Conservation (phyloP, 2,329 filamentous ascomycete genomes). For the Botrytis sinoallii region DNA sequence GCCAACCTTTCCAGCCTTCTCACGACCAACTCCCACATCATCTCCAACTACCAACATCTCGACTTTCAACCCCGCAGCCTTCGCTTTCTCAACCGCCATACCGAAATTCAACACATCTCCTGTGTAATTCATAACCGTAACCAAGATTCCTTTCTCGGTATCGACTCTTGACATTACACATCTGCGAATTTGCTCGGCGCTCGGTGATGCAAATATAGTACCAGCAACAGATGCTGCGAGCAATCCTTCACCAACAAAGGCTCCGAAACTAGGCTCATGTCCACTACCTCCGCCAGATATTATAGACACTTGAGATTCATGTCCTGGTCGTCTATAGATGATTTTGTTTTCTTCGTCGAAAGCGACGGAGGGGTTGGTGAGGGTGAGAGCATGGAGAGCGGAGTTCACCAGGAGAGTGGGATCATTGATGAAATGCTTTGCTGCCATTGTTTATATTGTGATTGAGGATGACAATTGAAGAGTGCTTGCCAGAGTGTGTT, state of each 20-base stretch:
- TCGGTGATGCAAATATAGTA: constrained; percentile 81
- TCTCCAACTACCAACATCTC: constrained; percentile 93
- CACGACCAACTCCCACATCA: constrained; percentile 83
- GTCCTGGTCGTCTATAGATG: constrained; percentile 65
- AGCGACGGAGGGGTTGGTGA: constrained; percentile 80
- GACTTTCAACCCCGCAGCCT: constrained; percentile 70
- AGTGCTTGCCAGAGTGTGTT: neutral
- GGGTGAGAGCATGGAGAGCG: constrained; percentile 72
- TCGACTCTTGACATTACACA: constrained; percentile 73
- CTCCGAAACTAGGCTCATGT: constrained; percentile 84
- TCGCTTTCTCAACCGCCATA: constrained; percentile 88
- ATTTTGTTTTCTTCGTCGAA: constrained; percentile 80
- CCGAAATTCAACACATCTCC: constrained; percentile 90
- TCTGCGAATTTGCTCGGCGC: constrained; percentile 75
- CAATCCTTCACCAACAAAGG: constrained; percentile 78
- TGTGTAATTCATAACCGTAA: constrained; percentile 96
- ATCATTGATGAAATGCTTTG: constrained; percentile 89
- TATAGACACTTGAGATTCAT: constrained; percentile 68
- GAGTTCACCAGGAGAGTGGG: constrained; percentile 73
- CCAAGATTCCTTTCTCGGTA: constrained; percentile 69
- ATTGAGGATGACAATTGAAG: neutral
- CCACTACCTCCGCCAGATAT: constrained; percentile 86
- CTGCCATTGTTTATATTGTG: constrained; percentile 43
- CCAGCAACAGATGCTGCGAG: constrained; percentile 80
- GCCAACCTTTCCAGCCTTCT: constrained; percentile 85